Evolutionary conservation across 495 filamentous ascomycete species (phyloP).

Genomic region (Terfezia boudieri): DNA sequence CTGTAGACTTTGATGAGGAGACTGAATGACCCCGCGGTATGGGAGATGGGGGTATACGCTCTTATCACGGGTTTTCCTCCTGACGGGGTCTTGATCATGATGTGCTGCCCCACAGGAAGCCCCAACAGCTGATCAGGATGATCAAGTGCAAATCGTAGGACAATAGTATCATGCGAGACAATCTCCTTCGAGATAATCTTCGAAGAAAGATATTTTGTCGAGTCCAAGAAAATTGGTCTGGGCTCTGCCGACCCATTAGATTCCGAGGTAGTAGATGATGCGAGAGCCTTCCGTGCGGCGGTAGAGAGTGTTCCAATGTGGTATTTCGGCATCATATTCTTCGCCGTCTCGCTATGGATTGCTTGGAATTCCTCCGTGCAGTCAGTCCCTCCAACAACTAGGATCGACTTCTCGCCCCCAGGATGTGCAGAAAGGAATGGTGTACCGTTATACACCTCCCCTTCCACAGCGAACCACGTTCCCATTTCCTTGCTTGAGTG

Average conservation of each 20-base stretch:
- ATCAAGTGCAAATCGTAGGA: conserved; percentile 66
- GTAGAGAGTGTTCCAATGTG: conserved; percentile 63
- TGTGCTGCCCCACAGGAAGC: conserved; percentile 70
- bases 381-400: conserved; percentile 62
- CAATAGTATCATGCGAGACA: conserved; percentile 59
- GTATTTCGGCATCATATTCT: conserved; percentile 72
- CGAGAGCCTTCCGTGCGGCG: conserved; percentile 30
- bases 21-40: conserved; percentile 39
- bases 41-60: conserved; percentile 72
- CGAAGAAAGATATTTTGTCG: conserved; percentile 47
- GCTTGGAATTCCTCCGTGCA: conserved; percentile 85
- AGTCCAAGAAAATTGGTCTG: conserved; percentile 43
- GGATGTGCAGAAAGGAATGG: conserved; percentile 68
- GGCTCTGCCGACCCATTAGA: conserved; percentile 20
- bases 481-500: conserved; percentile 32
- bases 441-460: conserved; percentile 83
- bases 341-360: conserved; percentile 88
- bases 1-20: conserved; percentile 78
- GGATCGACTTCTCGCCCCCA: conserved; percentile 73
- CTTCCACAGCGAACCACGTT: conserved; percentile 76
- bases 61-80: conserved; percentile 46
- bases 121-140: conserved; percentile 48
- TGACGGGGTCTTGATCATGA: conserved; percentile 67
- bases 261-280: not conserved
- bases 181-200: conserved; percentile 39